Base-by-base conservation (phyloP, 805 yeast genomes). In the Debaryomyces maramus region DNA sequence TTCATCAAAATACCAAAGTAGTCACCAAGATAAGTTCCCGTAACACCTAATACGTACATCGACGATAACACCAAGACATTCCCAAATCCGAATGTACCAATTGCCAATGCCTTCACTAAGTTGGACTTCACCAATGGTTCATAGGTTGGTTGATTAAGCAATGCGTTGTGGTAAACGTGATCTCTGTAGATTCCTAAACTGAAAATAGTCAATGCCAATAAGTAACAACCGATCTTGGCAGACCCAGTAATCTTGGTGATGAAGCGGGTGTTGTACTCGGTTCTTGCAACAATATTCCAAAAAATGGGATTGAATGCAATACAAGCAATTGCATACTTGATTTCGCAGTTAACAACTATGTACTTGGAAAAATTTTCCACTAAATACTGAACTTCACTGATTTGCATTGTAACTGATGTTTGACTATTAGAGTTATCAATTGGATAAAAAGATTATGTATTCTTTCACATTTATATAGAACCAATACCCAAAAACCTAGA, bases 21-120 rank as follows among this genome's bases (percentile, higher is more conserved):
- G 63, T 93, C 99, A 31, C 99, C 99, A 45, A 93, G 68, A 57
- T 93, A 93, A 8, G 99, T 93, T 17, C 99, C 99, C 10, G 97
- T 91, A 45, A 93, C 80, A 17, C 99, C 99, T 48, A 93, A 73
- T 10, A 85, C 84, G 69, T 80, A 91, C 98, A 93, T 91, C 16
- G 97, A 88, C 21, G 82, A 66, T 22, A 85, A 48, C 2, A 90
- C 98, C 38, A 93, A 77, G 7, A 87, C 63, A 50, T 90, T 89
- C 16, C 99, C 99, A 36, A 72, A 59, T 1, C 62, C 78, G 50
- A 89, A 85, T 3, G 70, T 52, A 1, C 61, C 61, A 17, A 72
- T 65, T 2, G 93, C 95, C 5, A 76, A 52, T n/a, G 64, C 64
- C 44, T 72, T 67, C 42, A 80, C 54, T 11, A 60, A 36, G 3